These are phyloP conservation scores for Cercospora berteroae DNA, from an alignment of 2,329 filamentous ascomycete genomes.

Conservation along the genomic window DNA sequence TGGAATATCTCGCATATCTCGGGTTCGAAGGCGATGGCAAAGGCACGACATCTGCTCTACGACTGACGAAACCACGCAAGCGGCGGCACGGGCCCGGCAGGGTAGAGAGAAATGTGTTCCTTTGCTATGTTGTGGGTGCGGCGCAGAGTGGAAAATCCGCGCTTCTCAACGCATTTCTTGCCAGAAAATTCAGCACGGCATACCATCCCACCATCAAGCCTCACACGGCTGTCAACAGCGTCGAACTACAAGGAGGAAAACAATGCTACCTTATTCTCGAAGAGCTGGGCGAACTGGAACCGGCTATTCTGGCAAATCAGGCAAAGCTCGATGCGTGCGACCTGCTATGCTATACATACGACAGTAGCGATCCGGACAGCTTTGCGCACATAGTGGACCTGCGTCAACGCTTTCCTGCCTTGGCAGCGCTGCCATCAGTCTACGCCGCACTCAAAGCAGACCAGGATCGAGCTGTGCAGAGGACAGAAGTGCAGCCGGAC, in stretches of 20 bases:
- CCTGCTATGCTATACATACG: constrained; percentile 91
- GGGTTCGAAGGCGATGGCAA: constrained; percentile 80
- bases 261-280: constrained; percentile 96
- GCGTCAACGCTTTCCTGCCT: constrained; percentile 72
- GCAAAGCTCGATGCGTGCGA: constrained; percentile 90
- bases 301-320: constrained; percentile 88
- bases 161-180: constrained; percentile 86
- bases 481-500: constrained; percentile 86
- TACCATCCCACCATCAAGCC: constrained; percentile 96
- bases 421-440: constrained; percentile 85
- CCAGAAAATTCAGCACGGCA: constrained; percentile 75
- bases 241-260: constrained; percentile 91
- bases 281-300: constrained; percentile 92
- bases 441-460: constrained; percentile 95
- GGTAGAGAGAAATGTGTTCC: constrained; percentile 89
- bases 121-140: constrained; percentile 88
- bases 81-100: constrained; percentile 75
- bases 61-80: constrained; percentile 89
- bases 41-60: constrained; percentile 78
- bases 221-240: constrained; percentile 88
- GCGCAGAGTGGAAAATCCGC: constrained; percentile 86
- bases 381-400: constrained; percentile 88
- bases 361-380: constrained; percentile 93
- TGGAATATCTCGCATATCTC: constrained; percentile 93
- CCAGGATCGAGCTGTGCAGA: constrained; percentile 93